Percentiles rank a stretch among this genome's conserved stretches.
These are phyloP conservation scores for Fraxinus xanthoxyloides DNA, from an alignment of 305 asterid genomes.

Conservation along the genomic window DNA sequence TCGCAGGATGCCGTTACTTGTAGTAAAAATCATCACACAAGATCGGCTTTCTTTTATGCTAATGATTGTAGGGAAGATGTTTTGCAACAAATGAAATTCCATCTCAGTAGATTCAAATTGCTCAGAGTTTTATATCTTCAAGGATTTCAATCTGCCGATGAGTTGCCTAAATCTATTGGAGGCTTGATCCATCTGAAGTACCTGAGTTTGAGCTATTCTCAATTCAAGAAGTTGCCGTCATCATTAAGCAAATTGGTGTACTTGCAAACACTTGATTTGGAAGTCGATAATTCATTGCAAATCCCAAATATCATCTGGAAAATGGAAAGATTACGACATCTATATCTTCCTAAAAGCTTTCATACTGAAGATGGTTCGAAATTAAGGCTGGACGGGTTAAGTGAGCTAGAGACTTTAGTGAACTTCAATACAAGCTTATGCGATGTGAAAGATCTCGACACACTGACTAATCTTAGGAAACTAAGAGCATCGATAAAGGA, in stretches of 20 bases:
- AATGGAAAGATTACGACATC: conserved; percentile 28
- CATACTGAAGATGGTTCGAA: conserved; percentile 18
- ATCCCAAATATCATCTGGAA: conserved; percentile 39
- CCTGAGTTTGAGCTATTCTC: conserved; percentile 33
- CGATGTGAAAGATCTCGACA: conserved; percentile 34
- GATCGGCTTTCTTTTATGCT: conserved; percentile 39
- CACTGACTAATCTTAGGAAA: conserved; percentile 33
- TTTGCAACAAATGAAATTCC: conserved; percentile 8
- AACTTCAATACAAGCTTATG: conserved; percentile 37
- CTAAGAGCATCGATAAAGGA: conserved; percentile 32
- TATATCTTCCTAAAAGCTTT: conserved; percentile 38
- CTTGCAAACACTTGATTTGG: conserved; percentile 41
- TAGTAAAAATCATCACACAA: conserved; percentile 15
- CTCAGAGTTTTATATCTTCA: conserved; percentile 30
- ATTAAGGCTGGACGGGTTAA: conserved; percentile 32
- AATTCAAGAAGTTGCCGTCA: conserved; percentile 36
- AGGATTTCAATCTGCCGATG: conserved; percentile 23
- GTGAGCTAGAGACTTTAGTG: conserved; percentile 31
- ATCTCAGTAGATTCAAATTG: conserved; percentile 19
- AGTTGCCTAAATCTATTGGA: conserved; percentile 32
- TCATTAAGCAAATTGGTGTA: conserved; percentile 28
- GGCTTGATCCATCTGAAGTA: conserved; percentile 34
- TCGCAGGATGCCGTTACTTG: not conserved
- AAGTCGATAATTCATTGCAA: conserved; percentile 21
- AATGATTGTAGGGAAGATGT: conserved; percentile 20